A percentile compares a stretch with the other conserved stretches of the same genome.
Conservation (phyloP, 306 rosid genomes). For the Cucurbita moschata region DNA sequence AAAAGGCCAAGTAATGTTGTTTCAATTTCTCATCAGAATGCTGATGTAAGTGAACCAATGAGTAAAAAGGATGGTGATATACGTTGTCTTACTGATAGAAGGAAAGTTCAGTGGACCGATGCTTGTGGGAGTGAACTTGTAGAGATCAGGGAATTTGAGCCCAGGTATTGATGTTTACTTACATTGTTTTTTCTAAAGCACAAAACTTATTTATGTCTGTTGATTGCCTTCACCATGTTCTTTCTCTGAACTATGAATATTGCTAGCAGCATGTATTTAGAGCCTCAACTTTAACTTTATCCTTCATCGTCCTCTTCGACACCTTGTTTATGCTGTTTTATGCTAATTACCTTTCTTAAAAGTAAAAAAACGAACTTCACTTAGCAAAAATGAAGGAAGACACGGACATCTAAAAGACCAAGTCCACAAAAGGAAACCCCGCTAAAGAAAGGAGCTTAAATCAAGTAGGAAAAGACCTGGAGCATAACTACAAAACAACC, state of each 20-base stretch:
- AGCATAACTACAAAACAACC: too few relatives aligned
- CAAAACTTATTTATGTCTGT: background rate
- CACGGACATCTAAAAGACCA: too few relatives aligned
- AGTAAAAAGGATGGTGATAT: conserved; percentile 26
- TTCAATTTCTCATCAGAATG: conserved; percentile 29
- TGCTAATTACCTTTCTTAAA: too few relatives aligned
- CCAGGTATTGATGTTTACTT: conserved; percentile 40
- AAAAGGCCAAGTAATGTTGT: conserved; percentile 32
- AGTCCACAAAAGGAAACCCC: too few relatives aligned
- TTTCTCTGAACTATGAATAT: background rate
- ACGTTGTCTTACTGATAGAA: conserved; percentile 36
- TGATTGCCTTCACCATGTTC: background rate
- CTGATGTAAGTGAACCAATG: conserved; percentile 25
- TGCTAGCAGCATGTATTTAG: background rate
- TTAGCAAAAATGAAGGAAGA: too few relatives aligned
- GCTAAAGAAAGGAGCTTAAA: too few relatives aligned
- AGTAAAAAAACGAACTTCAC: too few relatives aligned
- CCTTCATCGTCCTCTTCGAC: too few relatives aligned
- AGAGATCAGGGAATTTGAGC: conserved; percentile 80
- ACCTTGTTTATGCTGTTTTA: too few relatives aligned
- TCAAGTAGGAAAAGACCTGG: too few relatives aligned
- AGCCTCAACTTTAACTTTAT: too few relatives aligned
- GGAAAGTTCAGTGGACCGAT: conserved; percentile 96
- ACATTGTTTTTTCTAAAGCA: background rate
- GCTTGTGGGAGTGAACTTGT: conserved; percentile 70